These are phyloP conservation scores for Rosa multiflora DNA, from an alignment of 306 rosid genomes.

Conservation along the genomic window DNA sequence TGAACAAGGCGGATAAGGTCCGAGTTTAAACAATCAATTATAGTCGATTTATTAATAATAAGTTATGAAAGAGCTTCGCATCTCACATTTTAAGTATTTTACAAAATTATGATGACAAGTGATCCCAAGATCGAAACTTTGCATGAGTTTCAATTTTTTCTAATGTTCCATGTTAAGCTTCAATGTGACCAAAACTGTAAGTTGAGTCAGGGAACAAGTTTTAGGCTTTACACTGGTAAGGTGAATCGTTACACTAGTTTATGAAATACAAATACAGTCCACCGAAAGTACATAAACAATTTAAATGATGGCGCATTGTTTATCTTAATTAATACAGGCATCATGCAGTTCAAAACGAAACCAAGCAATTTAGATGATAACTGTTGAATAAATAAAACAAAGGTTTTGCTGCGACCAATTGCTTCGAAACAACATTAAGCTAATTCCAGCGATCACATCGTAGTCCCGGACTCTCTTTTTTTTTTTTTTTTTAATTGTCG, in stretches of 20 bases:
- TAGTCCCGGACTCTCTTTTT: background rate
- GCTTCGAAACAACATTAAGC: conserved; percentile 7
- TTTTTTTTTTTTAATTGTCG: background rate
- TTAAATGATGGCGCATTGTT: background rate
- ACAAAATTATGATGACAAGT: too few species aligned
- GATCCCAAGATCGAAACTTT: too few species aligned
- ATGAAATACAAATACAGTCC: background rate
- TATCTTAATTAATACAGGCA: background rate
- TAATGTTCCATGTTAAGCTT: background rate
- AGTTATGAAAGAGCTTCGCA: too few species aligned
- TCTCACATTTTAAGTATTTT: too few species aligned
- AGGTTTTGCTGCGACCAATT: too few species aligned
- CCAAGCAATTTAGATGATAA: background rate
- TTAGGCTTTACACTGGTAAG: background rate
- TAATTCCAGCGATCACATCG: conserved; percentile 21
- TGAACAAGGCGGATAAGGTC: too few species aligned
- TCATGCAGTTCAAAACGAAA: background rate
- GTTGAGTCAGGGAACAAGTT: background rate
- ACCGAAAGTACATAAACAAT: background rate
- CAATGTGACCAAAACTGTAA: background rate
- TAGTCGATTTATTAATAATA: too few species aligned
- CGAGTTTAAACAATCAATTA: too few species aligned
- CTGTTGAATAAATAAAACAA: background rate
- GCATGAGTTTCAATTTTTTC: too few species aligned
- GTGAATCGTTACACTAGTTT: background rate